Percentiles rank a stretch among this genome's conserved stretches.
Conservation (phyloP, 495 filamentous ascomycete species). For the Hypoxylon intermedium region DNA sequence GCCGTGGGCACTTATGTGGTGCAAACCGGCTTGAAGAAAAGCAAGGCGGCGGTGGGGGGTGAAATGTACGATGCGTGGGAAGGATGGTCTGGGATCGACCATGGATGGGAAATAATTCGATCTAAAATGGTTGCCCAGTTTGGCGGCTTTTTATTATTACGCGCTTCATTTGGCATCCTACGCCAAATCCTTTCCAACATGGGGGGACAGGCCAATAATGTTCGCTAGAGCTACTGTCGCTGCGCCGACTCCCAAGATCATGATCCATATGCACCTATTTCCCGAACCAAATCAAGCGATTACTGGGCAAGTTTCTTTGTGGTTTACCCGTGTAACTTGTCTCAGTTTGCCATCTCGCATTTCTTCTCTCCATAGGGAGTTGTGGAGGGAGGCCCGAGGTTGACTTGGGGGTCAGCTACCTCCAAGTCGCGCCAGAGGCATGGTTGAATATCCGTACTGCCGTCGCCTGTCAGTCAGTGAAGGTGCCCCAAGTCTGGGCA, state of each 20-base stretch:
- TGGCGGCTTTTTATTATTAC: conserved; percentile 15
- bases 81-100: conserved; percentile 10
- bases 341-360: neutral
- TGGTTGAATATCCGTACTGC: neutral
- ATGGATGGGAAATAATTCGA: conserved; percentile 31
- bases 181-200: conserved; percentile 13
- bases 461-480: neutral
- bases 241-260: conserved; percentile 3
- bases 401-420: conserved; percentile 2
- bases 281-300: conserved; percentile 18
- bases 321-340: conserved; percentile 17
- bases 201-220: conserved; percentile 8
- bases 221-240: neutral
- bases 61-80: conserved; percentile 20
- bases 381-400: conserved; percentile 7
- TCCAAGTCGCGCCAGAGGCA: no score
- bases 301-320: neutral
- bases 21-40: conserved; percentile 23
- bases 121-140: conserved; percentile 23
- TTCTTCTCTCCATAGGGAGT: conserved; percentile 1
- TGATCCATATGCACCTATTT: conserved; percentile 17
- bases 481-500: neutral
- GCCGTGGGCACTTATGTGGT: conserved; percentile 12
- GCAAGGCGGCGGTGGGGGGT: conserved; percentile 8
- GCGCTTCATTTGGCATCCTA: conserved; percentile 3